A percentile compares a stretch with the other conserved stretches of the same genome.
These are phyloP conservation scores for Acacia concinna DNA, from an alignment of 331 rosid genomes.

Conservation along the genomic window DNA sequence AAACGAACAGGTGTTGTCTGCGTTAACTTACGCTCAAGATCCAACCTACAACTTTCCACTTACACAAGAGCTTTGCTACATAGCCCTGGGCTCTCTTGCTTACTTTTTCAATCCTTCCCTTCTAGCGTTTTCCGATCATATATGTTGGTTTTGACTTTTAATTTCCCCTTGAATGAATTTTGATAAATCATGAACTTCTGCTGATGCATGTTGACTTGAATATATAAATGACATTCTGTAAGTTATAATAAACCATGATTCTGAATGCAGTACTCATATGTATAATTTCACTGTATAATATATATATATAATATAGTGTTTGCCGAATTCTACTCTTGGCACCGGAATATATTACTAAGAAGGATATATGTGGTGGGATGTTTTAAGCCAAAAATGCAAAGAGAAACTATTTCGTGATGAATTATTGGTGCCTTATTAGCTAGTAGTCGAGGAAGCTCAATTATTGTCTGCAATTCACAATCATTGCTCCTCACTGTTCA, in stretches of 20 bases:
- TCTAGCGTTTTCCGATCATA: not conserved
- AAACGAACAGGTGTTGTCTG: too few relatives aligned
- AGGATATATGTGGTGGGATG: conserved; percentile 11
- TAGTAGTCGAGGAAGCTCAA: conserved; percentile 32
- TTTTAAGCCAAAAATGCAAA: conserved; percentile 28
- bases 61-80: not conserved
- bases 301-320: not conserved
- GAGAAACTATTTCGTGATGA: conserved; percentile 10
- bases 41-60: not conserved
- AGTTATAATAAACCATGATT: not conserved
- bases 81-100: not conserved
- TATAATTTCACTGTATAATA: not conserved
- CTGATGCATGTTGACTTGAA: not conserved
- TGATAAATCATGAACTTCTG: conserved; percentile 10
- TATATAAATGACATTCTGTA: not conserved
- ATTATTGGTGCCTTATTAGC: conserved; percentile 27
- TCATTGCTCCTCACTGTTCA: conserved; percentile 43
- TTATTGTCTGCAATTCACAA: conserved; percentile 41
- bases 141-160: not conserved
- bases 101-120: not conserved
- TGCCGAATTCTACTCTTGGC: not conserved
- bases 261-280: not conserved
- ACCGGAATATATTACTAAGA: not conserved
- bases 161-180: not conserved
- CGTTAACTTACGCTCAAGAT: too few relatives aligned